A percentile compares a stretch with the other conserved stretches of the same genome.
phyloP scores from a whole-genome alignment of 2,329 filamentous ascomycete genomes.

The Meredithiella fracta region DNA sequence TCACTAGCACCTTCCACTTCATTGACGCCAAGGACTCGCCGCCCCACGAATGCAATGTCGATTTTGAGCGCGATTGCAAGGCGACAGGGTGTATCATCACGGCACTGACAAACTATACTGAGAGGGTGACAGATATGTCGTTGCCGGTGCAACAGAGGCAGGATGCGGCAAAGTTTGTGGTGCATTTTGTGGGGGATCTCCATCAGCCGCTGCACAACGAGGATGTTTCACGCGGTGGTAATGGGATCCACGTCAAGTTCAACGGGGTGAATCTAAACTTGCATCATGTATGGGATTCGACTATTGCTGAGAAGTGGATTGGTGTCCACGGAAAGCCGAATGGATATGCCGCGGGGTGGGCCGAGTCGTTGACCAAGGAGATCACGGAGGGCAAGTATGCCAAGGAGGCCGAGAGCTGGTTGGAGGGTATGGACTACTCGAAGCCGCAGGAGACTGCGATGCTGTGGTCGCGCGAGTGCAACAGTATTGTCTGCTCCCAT shows the following conservation, averaged over 20 bases:
- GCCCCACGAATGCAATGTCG: slow-evolving; percentile 39
- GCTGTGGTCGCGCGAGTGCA: slow-evolving; percentile 47
- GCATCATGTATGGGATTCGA: slow-evolving; percentile 58
- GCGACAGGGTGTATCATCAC: slow-evolving; percentile 44
- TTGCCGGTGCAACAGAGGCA: slow-evolving; percentile 31
- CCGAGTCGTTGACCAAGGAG: slow-evolving; percentile 34
- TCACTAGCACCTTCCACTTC: slow-evolving; percentile 48
- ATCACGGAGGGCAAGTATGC: slow-evolving; percentile 41
- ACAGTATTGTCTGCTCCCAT: slow-evolving; percentile 44
- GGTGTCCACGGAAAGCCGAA: slow-evolving; percentile 38
- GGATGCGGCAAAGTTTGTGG: slow-evolving; percentile 48
- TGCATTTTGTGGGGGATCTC: slow-evolving; percentile 55
- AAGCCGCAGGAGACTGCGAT: slow-evolving; percentile 40
- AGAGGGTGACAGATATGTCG: slow-evolving; percentile 31
- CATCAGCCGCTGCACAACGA: slow-evolving; percentile 54
- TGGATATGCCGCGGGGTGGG: slow-evolving; percentile 36
- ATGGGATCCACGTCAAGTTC: slow-evolving; percentile 49
- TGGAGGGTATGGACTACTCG: slow-evolving; percentile 37
- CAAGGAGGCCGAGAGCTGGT: slow-evolving; percentile 35
- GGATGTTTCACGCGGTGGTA: slow-evolving; percentile 47
- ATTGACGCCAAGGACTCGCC: slow-evolving; percentile 52
- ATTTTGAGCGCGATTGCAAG: slow-evolving; percentile 45
- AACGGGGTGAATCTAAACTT: slow-evolving; percentile 42
- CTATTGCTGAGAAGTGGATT: slow-evolving; percentile 48
- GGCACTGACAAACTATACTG: slow-evolving; percentile 45